These are phyloP conservation scores for Thraustochytrium striatum DNA, from an alignment of 352 stramenopile genomes.

Conservation along the genomic window DNA sequence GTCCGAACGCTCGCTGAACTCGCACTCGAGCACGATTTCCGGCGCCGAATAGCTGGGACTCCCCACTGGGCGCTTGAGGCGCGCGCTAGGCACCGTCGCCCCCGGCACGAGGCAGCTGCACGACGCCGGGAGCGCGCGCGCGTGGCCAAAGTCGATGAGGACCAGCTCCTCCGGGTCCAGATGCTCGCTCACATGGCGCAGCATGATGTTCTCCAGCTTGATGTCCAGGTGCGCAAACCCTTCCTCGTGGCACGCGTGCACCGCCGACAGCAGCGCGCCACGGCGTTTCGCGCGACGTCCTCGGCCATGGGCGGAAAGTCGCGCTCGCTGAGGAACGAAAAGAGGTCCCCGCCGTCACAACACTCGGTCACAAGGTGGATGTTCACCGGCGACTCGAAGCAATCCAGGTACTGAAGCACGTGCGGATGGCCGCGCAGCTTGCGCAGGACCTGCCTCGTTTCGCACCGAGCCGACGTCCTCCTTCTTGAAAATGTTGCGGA, in stretches of 20 bases:
- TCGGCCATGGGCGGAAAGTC: slow-evolving; percentile 29
- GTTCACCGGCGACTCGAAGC: slow-evolving; percentile 46
- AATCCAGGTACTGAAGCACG: slow-evolving; percentile 31
- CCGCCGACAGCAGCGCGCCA: slow-evolving; percentile 20
- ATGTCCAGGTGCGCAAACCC: slow-evolving; percentile 38
- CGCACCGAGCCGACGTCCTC: slow-evolving; percentile 40
- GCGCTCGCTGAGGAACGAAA: slow-evolving; percentile 43
- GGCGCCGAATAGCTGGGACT: slow-evolving; percentile 66
- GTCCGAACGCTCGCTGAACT: slow-evolving; percentile 67
- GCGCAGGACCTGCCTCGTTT: slow-evolving; percentile 18
- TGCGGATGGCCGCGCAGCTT: slow-evolving; percentile 2
- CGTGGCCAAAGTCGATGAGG: slow-evolving; percentile 47
- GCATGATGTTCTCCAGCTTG: slow-evolving; percentile 49
- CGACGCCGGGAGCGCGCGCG: neutral
- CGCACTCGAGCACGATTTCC: slow-evolving; percentile 71
- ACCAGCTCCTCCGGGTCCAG: slow-evolving; percentile 24
- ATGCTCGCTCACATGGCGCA: neutral
- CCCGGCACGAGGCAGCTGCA: neutral
- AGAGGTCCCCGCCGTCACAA: slow-evolving; percentile 37
- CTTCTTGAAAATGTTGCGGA: slow-evolving; percentile 29
- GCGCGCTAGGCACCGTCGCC: neutral
- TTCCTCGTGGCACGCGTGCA: neutral
- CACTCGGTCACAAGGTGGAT: slow-evolving; percentile 47
- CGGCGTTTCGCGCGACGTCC: neutral
- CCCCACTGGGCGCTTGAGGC: slow-evolving; percentile 17